These are phyloP conservation scores for Xylaria scruposa DNA, from an alignment of 495 filamentous ascomycete genomes.

Conservation along the genomic window DNA sequence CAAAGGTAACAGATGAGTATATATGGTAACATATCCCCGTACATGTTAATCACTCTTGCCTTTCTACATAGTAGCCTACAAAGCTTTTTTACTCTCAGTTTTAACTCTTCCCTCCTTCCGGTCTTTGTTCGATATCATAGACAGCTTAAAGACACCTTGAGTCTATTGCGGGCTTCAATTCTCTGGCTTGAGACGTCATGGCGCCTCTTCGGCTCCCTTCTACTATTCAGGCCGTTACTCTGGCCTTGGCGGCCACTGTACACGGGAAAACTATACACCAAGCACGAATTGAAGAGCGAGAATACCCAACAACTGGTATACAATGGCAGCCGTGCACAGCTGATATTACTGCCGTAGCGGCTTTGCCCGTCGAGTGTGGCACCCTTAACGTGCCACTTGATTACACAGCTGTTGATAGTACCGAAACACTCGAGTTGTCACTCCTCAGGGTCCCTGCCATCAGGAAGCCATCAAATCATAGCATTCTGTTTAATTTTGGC, in stretches of 20 bases:
- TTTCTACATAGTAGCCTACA: background rate
- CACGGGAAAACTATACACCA: slow-evolving; percentile 7
- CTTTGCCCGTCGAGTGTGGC: slow-evolving; percentile 39
- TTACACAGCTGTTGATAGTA: slow-evolving; percentile 42
- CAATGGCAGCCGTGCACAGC: slow-evolving; percentile 25
- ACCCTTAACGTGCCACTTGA: slow-evolving; percentile 50
- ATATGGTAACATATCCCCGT: background rate
- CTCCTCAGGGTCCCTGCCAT: slow-evolving; percentile 43
- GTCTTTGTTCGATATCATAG: background rate
- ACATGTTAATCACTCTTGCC: background rate
- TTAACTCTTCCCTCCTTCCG: background rate
- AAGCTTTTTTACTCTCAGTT: no score
- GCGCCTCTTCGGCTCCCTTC: background rate
- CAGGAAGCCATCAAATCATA: slow-evolving; percentile 38
- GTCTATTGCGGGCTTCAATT: background rate
- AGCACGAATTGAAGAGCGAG: background rate
- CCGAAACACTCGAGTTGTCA: slow-evolving; percentile 41
- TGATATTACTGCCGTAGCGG: slow-evolving; percentile 10
- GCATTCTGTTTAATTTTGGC: slow-evolving; percentile 54
- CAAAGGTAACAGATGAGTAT: background rate
- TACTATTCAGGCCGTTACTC: background rate
- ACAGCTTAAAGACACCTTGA: background rate
- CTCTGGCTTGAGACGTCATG: background rate
- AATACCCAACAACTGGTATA: slow-evolving; percentile 10
- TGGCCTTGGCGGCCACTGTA: background rate